Evolutionary conservation across 441 rosid species (phyloP), one percentile per base, ranked within the genome.

Genomic region (Cnidoscolus chayamansa): DNA sequence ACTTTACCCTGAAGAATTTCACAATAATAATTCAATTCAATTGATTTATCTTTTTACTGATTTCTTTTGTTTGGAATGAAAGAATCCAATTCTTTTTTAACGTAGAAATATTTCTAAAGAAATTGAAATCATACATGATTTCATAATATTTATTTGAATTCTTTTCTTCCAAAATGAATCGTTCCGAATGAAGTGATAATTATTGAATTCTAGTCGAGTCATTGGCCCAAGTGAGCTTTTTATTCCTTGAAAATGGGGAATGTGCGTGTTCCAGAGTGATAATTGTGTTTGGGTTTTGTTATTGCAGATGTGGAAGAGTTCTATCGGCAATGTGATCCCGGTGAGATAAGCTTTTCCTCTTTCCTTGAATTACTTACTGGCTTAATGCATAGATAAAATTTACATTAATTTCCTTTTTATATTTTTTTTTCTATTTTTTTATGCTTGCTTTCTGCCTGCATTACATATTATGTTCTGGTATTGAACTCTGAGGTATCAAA

Each of bases 311-410:
- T 89, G 13, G 85, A 81, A 63, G 90, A 85, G 12, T 90, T 90
- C 70, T 87, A 74, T 70, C 92, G 83, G 69, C 92, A 86, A 75
- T 90, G 96, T 62, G 96, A 90, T 76, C 94, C 96, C 50, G 96
- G 94, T 86, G 75, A 73, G 81, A 47, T 37, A 17, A n/a, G 49
- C 25, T 32, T 30, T 17, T 67, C 30, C 65, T 57, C 15, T 67
- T 19, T 67, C 30, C 40, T 51, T 55, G 59, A 64, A 68, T 37
- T 60, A 56, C 8, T 67, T 55, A 50, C 51, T 70, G 16, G 64
- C 17, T 70, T 48, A 69, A 25, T 11, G 30, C 30, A 20, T 11
- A 30, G 20, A 66, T 10, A 20, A 49, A 25, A 49, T 35, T 2
- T 25, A 56, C 8, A 13, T 20, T 45, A 56, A 63, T 37, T 64